Evolutionary conservation across 176 grass and related monocot species (phyloP).

Genomic region (Cenchrus purpureus): DNA sequence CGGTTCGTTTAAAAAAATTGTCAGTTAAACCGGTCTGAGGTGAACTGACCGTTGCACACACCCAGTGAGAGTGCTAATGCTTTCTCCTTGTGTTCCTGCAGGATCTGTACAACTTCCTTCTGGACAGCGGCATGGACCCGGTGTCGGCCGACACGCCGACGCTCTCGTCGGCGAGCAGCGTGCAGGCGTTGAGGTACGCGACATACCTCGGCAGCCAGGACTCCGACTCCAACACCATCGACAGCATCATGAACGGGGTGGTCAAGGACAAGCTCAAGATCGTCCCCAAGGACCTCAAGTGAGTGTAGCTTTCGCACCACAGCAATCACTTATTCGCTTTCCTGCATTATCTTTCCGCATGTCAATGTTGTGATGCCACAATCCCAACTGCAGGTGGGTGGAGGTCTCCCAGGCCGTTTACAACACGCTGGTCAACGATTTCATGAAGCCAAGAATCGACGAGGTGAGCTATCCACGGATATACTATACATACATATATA

Average conservation of each 20-base stretch:
- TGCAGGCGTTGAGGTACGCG: conserved; percentile 39
- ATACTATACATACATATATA: no score
- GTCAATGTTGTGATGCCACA: neutral
- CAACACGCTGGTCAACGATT: conserved; percentile 56
- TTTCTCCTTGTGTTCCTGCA: neutral
- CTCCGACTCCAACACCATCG: conserved; percentile 39
- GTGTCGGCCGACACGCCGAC: conserved; percentile 1
- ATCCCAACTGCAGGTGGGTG: conserved; percentile 28
- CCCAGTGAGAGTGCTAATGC: neutral
- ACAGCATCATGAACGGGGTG: conserved; percentile 69
- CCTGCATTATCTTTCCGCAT: neutral
- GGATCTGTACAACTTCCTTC: conserved; percentile 90
- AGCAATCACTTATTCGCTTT: neutral
- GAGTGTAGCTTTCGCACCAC: neutral
- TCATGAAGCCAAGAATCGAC: conserved; percentile 86
- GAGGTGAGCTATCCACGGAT: conserved; percentile 38
- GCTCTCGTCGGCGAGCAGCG: neutral
- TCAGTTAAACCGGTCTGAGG: neutral
- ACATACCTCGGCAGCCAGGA: conserved; percentile 49
- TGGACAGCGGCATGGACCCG: conserved; percentile 62
- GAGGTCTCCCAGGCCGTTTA: conserved; percentile 45
- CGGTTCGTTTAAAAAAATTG: no score
- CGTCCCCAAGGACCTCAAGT: conserved; percentile 59
- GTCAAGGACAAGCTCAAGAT: conserved; percentile 84
- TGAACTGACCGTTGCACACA: no score